A percentile compares a stretch with the other conserved stretches of the same genome.
Conservation (phyloP, 2,329 filamentous ascomycete genomes). For the Trichoderma harzianum region DNA sequence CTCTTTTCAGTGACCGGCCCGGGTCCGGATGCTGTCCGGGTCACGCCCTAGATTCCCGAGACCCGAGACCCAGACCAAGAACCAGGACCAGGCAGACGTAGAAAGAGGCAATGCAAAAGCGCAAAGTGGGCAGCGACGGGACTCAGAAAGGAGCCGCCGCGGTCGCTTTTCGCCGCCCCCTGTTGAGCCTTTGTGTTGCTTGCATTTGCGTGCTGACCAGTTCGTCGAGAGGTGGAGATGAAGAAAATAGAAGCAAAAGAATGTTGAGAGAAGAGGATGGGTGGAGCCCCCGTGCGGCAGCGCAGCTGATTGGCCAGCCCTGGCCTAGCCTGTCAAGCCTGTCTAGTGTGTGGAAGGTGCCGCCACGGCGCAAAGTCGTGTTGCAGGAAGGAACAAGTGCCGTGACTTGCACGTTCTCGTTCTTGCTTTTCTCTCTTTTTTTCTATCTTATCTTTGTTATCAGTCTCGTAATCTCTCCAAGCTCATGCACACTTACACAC, state of each 20-base stretch:
- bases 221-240: background rate
- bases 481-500: background rate
- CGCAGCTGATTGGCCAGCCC: constrained; percentile 3
- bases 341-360: constrained; percentile 3
- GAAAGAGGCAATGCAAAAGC: background rate
- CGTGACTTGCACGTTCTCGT: background rate
- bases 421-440: background rate
- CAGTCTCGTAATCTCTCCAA: background rate
- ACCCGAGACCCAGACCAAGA: background rate
- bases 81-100: no score
- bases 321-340: background rate
- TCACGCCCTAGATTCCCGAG: background rate
- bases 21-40: constrained; percentile 1
- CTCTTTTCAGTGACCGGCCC: background rate
- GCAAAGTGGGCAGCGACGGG: background rate
- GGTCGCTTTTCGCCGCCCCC: background rate
- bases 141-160: background rate
- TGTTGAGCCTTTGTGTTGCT: background rate
- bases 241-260: background rate
- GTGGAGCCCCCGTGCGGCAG: background rate
- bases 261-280: background rate
- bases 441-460: background rate
- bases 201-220: background rate
- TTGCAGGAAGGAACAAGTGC: background rate
- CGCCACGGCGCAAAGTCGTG: background rate